These are phyloP conservation scores for Hypoxylon sp. DNA, from an alignment of 2,329 filamentous ascomycete genomes.

Conservation along the genomic window DNA sequence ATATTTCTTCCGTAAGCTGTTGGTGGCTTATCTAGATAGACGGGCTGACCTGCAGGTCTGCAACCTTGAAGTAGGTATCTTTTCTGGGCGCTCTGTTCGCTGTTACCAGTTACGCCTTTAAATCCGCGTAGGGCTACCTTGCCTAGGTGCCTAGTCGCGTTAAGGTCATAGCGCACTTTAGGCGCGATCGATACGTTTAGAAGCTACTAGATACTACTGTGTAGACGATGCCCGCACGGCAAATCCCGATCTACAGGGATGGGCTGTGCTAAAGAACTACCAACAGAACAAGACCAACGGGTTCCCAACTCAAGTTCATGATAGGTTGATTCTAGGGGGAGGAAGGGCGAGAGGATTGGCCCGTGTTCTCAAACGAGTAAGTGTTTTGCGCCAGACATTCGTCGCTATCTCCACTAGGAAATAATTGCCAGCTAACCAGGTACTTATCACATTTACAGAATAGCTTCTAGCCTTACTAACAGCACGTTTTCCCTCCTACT, in stretches of 20 bases:
- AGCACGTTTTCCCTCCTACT: background rate
- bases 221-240: background rate
- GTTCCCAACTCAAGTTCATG: background rate
- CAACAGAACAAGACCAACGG: background rate
- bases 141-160: background rate
- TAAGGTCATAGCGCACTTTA: background rate
- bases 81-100: background rate
- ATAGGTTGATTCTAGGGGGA: background rate
- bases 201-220: too few relatives aligned
- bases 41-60: background rate
- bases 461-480: background rate
- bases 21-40: constrained; percentile 3
- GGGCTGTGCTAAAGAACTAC: background rate
- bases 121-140: background rate
- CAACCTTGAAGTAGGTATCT: too few relatives aligned
- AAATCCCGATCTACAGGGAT: background rate
- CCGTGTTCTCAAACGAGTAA: background rate
- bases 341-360: background rate
- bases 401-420: background rate
- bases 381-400: background rate
- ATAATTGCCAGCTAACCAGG: background rate
- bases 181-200: background rate
- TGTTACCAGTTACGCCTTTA: background rate
- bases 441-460: background rate
- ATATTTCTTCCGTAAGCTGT: constrained; percentile 1